These are phyloP conservation scores for Gaultheria prostrata DNA, from an alignment of 148 eudicot species.

Conservation along the genomic window DNA sequence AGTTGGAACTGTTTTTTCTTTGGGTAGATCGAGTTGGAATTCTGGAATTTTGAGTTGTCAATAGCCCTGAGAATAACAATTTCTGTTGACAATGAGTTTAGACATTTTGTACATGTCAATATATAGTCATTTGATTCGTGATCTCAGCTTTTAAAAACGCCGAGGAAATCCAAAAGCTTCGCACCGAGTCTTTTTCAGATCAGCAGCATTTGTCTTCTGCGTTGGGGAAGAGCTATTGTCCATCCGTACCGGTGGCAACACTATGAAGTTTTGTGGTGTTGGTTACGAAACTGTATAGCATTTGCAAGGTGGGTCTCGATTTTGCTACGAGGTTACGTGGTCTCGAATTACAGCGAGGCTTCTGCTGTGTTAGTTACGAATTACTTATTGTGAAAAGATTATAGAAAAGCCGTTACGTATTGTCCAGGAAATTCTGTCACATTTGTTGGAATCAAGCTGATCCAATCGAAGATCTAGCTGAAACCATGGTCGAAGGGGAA, in stretches of 20 bases:
- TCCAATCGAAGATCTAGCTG: too few species aligned
- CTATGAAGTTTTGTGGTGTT: not conserved
- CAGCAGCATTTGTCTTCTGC: not conserved
- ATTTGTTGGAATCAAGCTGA: too few species aligned
- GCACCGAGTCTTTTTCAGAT: not conserved
- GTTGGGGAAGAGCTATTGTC: not conserved
- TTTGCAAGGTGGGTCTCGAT: not conserved
- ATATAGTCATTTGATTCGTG: not conserved
- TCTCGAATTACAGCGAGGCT: not conserved
- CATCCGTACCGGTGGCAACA: not conserved
- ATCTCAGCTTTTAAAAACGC: conserved; percentile 9
- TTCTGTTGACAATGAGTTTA: not conserved
- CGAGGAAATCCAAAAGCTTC: not conserved
- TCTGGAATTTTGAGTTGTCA: conserved; percentile 8
- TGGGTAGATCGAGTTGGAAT: conserved; percentile 3
- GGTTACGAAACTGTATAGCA: not conserved
- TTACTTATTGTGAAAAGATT: too few species aligned
- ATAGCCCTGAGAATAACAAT: conserved; percentile 5
- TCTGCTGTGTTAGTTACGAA: too few species aligned
- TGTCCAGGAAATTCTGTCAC: too few species aligned
- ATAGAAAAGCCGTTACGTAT: too few species aligned
- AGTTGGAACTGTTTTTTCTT: not conserved
- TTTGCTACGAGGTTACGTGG: not conserved
- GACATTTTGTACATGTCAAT: conserved; percentile 19
- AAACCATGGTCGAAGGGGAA: too few species aligned